These are phyloP conservation scores for Xylaria polymorpha DNA, from an alignment of 2,329 filamentous ascomycete species.

Conservation along the genomic window DNA sequence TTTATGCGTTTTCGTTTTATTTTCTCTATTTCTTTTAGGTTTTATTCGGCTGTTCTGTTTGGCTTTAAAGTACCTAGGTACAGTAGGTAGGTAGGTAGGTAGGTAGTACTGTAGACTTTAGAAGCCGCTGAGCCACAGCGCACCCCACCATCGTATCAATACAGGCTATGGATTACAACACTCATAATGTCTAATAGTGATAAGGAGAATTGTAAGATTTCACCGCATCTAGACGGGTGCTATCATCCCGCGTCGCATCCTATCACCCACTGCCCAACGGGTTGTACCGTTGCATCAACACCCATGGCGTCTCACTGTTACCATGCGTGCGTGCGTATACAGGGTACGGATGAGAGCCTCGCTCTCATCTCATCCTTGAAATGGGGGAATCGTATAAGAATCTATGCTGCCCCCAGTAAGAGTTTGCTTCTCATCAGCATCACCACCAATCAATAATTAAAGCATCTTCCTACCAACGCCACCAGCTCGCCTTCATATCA, in stretches of 20 bases:
- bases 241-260: background rate
- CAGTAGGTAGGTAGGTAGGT: too few relatives aligned
- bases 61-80: too few relatives aligned
- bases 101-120: too few relatives aligned
- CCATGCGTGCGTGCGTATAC: background rate
- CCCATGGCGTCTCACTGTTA: too few relatives aligned
- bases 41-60: too few relatives aligned
- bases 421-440: background rate
- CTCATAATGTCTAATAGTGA: slow-evolving; percentile 5
- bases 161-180: slow-evolving; percentile 4
- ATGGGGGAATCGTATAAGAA: slow-evolving; percentile 25
- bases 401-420: background rate
- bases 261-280: too few relatives aligned
- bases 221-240: background rate
- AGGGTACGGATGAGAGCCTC: background rate
- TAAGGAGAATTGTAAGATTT: background rate
- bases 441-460: background rate
- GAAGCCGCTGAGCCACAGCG: background rate
- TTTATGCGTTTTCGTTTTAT: too few relatives aligned
- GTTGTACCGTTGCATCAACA: too few relatives aligned
- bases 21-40: too few relatives aligned
- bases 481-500: background rate
- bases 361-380: background rate
- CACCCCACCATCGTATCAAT: background rate
- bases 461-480: background rate